These are phyloP conservation scores for Xylaria palmicola DNA, from an alignment of 495 filamentous ascomycete genomes.

Conservation along the genomic window DNA sequence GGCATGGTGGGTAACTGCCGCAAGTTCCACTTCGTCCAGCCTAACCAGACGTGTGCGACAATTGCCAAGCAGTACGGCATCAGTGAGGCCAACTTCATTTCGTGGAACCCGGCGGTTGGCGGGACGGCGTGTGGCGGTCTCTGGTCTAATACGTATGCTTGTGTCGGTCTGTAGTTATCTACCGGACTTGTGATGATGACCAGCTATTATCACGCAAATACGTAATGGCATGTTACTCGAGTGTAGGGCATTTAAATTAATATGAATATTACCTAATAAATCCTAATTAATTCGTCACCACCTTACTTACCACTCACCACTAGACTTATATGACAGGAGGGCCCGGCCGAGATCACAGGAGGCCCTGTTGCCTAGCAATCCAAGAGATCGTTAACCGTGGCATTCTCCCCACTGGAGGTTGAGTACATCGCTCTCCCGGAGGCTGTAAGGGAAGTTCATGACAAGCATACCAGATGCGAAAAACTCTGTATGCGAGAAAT, in stretches of 20 bases:
- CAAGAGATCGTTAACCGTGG: not conserved
- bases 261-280: not conserved
- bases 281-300: not conserved
- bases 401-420: not conserved
- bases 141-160: conserved; percentile 41
- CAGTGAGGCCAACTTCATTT: not conserved
- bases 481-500: too few species aligned
- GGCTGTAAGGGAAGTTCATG: not conserved
- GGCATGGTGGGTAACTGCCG: conserved; percentile 42
- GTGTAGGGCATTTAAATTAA: not conserved
- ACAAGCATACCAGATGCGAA: too few species aligned
- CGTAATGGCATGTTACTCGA: not conserved
- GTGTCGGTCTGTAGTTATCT: conserved; percentile 3
- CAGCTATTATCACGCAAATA: not conserved
- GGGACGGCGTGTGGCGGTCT: conserved; percentile 37
- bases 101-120: conserved; percentile 30
- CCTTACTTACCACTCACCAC: not conserved
- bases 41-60: not conserved
- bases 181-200: not conserved
- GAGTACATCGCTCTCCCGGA: not conserved
- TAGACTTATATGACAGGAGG: not conserved
- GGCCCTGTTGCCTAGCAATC: not conserved
- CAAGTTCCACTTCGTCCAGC: conserved; percentile 38
- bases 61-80: not conserved
- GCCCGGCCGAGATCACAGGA: not conserved